Base-by-base conservation (phyloP, 1,284 basidiomycete species). In the Papiliotrema fonsecae region DNA sequence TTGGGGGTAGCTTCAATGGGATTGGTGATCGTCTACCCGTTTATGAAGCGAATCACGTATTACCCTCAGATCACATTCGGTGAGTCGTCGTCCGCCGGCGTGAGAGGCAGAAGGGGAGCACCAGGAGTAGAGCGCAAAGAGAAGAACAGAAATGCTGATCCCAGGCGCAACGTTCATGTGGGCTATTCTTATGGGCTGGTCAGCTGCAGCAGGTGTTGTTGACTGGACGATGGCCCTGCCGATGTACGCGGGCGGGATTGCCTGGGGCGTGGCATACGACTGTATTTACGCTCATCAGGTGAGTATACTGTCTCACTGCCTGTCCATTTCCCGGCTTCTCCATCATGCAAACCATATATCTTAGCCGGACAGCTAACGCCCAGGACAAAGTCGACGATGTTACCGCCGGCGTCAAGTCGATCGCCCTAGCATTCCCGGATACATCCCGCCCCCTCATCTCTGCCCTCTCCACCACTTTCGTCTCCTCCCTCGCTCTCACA, bases 261-360 rank as follows among this genome's bases (percentile, higher is more conserved):
- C 83, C 60, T 98, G 93, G 91, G 96, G 93, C 43, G 80, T 99
- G 47, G 87, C 93, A 1, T 99, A 98, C 66, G 96, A 99, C 65
- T 96, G 86, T 42, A 94, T 98, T 59, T 99, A 99, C 65, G 96
- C 96, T 2, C 96, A 98, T 72, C 94, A 97, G 77, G 88, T 88
- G 52, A 31, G 76, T 58, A 24, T 16, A 10, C 25, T 27, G 13
- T 19, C 34, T 44, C 21, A n/a, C 30, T 32, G 19, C 7, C 25
- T 38, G 16, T 34, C 16, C 21, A n/a, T 40, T 34, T 22, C 37
- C 25, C 18, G 19, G 11, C 26, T 22, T 21, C 34, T 26, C 35
- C 43, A n/a, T n/a, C n/a, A n/a, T n/a, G n/a, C n/a, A n/a, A n/a
- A n/a, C n/a, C n/a, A n/a, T n/a, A n/a, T n/a, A n/a, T n/a, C n/a